Evolutionary conservation across 192 early-diverging fungal species (phyloP), one percentile per base, ranked within the genome.

Genomic region (Podila horticola): DNA sequence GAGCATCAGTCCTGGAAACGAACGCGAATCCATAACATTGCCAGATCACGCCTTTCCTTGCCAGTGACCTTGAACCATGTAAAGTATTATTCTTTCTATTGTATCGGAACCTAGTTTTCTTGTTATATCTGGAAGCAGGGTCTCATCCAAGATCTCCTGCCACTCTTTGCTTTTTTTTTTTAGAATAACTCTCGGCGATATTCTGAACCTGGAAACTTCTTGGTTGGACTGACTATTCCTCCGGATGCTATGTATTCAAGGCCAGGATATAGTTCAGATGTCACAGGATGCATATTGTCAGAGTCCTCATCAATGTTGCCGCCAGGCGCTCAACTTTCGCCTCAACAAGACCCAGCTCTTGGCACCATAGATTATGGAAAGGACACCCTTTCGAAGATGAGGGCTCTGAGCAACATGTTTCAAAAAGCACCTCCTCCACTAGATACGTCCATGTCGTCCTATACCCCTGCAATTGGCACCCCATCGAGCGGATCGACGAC

Each of bases 1-100:
- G 75, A 63, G 26, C 68, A 71, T 26, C 36, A 51, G 12, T 29
- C 75, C 28, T 79, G 75, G 75, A 64, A 63, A 30, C 58, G 58
- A 4, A 17, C 69, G 17, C 17, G 26, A 17, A 3, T n/a, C 2
- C 24, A 29, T 17, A 49, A 20, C 13, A 11, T 49, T 29, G n/a
- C 69, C 29, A 33, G 64, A 17, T 36, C 75, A 10, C 67, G 75
- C 5, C 50, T 55, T 0, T 62, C 75, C 2, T 30, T 71, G 33
- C 69, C 69, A 20, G 17, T 29, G n/a, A 66, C 69, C 1, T 24
- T 59, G 19, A 67, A 71, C 24, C 58, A 66, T 49, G 75, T 79
- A 45, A 26, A 59, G 58, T 61, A 13, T 30, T 61, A 8, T 17
- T 24, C n/a, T 31, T 17, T 15, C 2, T 34, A 3, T 19, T 10